phyloP scores from a whole-genome alignment of 805 yeast species.

The Yarrowia porcina region DNA sequence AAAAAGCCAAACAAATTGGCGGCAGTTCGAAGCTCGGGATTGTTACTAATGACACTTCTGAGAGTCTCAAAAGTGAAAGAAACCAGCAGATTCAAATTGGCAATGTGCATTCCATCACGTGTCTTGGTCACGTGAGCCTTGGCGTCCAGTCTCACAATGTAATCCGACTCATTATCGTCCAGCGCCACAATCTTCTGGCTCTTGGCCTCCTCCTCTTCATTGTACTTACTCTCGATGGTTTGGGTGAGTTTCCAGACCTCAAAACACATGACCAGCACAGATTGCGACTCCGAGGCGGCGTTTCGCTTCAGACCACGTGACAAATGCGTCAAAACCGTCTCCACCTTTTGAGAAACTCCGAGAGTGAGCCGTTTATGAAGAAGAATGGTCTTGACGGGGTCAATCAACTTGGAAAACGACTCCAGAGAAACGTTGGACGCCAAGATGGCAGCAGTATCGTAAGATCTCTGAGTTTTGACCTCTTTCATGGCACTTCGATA shows the following conservation, averaged over 20 bases:
- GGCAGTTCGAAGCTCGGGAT: slow-evolving; percentile 56
- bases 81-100: slow-evolving; percentile 61
- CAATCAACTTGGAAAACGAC: slow-evolving; percentile 54
- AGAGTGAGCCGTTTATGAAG: slow-evolving; percentile 61
- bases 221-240: slow-evolving; percentile 32
- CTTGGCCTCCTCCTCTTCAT: slow-evolving; percentile 31
- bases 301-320: slow-evolving; percentile 78
- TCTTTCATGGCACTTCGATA: slow-evolving; percentile 83
- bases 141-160: slow-evolving; percentile 67
- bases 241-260: slow-evolving; percentile 56
- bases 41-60: slow-evolving; percentile 64
- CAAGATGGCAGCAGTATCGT: slow-evolving; percentile 77
- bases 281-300: slow-evolving; percentile 52
- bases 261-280: slow-evolving; percentile 66
- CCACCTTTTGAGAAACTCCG: slow-evolving; percentile 69
- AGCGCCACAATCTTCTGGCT: slow-evolving; percentile 29
- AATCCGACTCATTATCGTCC: slow-evolving; percentile 52
- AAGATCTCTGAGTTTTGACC: slow-evolving; percentile 84
- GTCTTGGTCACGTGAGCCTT: slow-evolving; percentile 27
- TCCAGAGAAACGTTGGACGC: slow-evolving; percentile 60
- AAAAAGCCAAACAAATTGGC: slow-evolving; percentile 67
- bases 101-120: slow-evolving; percentile 42
- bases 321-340: slow-evolving; percentile 72
- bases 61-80: slow-evolving; percentile 74
- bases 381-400: slow-evolving; percentile 63